Percentiles rank a stretch among this genome's conserved stretches.
Conservation (phyloP, 345 rosid genomes). For the Bruguiera gymnorhiza region DNA sequence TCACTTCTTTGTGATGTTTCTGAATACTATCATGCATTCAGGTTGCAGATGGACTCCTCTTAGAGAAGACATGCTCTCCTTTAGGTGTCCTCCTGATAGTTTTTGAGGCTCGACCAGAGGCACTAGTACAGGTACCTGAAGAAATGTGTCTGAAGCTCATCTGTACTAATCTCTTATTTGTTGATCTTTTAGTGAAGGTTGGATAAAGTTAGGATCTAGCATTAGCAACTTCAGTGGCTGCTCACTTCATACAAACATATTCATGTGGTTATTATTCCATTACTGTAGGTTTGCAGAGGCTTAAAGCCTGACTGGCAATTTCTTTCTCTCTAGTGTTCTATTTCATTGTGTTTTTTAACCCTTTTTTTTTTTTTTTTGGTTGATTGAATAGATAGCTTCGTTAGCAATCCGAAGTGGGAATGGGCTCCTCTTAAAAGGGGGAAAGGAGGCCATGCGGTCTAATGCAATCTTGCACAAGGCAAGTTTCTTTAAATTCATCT, state of each 20-base stretch:
- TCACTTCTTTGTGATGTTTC: conserved; percentile 13
- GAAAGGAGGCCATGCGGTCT: conserved; percentile 80
- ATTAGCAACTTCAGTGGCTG: too few relatives aligned
- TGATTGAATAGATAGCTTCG: conserved; percentile 70
- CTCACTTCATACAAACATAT: too few relatives aligned
- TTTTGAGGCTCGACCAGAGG: conserved; percentile 90
- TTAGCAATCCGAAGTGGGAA: conserved; percentile 92
- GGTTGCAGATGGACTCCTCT: conserved; percentile 83
- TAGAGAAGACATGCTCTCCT: conserved; percentile 85
- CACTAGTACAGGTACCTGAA: conserved; percentile 72
- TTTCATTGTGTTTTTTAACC: conserved; percentile 3
- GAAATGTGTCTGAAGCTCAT: background rate
- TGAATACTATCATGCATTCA: conserved; percentile 33
- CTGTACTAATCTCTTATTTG: background rate
- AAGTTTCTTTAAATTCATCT: conserved; percentile 5
- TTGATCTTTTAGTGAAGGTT: background rate
- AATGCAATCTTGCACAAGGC: conserved; percentile 90
- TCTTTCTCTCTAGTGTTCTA: background rate
- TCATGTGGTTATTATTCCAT: too few relatives aligned
- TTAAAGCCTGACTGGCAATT: background rate
- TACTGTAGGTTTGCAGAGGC: too few relatives aligned
- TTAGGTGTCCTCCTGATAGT: conserved; percentile 87
- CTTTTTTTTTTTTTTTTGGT: conserved; percentile 2
- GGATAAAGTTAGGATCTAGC: background rate
- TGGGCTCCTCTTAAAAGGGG: conserved; percentile 85